Evolutionary conservation across 768 basidiomycete genomes (phyloP), one percentile per base, ranked within the genome.

Genomic region (Boletus patriciae): DNA sequence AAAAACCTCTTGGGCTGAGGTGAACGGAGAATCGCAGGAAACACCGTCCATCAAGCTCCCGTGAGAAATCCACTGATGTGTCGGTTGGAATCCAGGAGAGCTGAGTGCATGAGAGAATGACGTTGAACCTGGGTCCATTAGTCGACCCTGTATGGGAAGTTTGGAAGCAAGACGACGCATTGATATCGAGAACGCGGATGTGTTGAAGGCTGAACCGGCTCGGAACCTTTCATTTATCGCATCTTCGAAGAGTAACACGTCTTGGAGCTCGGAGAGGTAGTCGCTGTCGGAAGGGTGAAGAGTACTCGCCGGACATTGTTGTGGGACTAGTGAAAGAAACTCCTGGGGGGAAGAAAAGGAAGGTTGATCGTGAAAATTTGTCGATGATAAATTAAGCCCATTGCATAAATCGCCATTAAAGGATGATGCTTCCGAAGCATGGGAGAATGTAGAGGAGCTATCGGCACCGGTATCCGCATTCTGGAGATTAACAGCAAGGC

Each of bases 91-190:
- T 58, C 29, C 62, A 43, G 52, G 55, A 47, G 60, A 55, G 36
- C 54, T 57, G 42, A 42, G 21, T n/a, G 49, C 49, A 27, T 54
- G 54, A 53, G 58, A 42, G 56, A 61, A 29, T 29, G 59, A 44
- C 18, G 37, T 40, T 37, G 63, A 57, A 52, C 62, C 65, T 15
- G 60, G 55, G 16, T 65, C 65, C 43, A 60, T 41, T 21, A 65
- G 69, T 47, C 63, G 59, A 37, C 52, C 52, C 11, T 68, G 57
- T 19, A 51, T 38, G 44, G 75, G 66, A 42, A 65, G 62, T 23
- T 71, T 74, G 18, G 71, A 68, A 46, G 70, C 57, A 36, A 71
- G 60, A 19, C 68, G 73, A n/a, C 68, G 66, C 54, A 62, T 67
- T 21, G 76, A 71, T 57, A 71, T 65, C 38, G 71, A 72, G 37